Percentiles rank a stretch among this genome's conserved stretches.
Conservation (phyloP, 2,329 filamentous ascomycete genomes). For the Exophiala spinifera region DNA sequence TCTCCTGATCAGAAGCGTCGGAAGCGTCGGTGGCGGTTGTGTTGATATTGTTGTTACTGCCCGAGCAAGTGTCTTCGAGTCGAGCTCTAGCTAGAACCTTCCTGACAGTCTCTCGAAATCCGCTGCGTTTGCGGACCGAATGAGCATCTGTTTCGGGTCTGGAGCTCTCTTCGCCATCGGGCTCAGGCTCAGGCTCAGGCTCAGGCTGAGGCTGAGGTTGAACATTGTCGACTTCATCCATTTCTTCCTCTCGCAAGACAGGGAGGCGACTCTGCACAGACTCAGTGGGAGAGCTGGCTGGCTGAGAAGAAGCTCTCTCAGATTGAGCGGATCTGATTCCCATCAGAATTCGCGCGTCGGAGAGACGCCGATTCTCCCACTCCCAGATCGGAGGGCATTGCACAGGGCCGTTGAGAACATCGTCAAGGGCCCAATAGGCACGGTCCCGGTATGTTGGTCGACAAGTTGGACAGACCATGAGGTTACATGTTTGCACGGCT, state of each 20-base stretch:
- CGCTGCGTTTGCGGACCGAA: slow-evolving; percentile 17
- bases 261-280: slow-evolving; percentile 9
- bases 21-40: background rate
- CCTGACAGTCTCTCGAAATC: slow-evolving; percentile 21
- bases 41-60: no score
- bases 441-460: slow-evolving; percentile 45
- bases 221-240: background rate
- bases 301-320: slow-evolving; percentile 10
- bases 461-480: slow-evolving; percentile 49
- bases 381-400: slow-evolving; percentile 32
- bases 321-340: slow-evolving; percentile 10
- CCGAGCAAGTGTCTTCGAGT: slow-evolving; percentile 3
- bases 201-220: background rate
- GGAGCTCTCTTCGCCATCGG: background rate
- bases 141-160: slow-evolving; percentile 1
- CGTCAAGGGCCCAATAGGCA: slow-evolving; percentile 31
- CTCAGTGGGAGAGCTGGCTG: background rate
- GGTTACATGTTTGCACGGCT: slow-evolving; percentile 36
- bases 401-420: slow-evolving; percentile 39
- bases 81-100: slow-evolving; percentile 19
- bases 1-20: background rate
- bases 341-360: slow-evolving; percentile 30
- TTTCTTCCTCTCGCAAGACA: background rate
- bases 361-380: slow-evolving; percentile 32
- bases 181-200: background rate